These are phyloP conservation scores for Metschnikowia lochheadii DNA, from an alignment of 805 yeast species.

Conservation along the genomic window DNA sequence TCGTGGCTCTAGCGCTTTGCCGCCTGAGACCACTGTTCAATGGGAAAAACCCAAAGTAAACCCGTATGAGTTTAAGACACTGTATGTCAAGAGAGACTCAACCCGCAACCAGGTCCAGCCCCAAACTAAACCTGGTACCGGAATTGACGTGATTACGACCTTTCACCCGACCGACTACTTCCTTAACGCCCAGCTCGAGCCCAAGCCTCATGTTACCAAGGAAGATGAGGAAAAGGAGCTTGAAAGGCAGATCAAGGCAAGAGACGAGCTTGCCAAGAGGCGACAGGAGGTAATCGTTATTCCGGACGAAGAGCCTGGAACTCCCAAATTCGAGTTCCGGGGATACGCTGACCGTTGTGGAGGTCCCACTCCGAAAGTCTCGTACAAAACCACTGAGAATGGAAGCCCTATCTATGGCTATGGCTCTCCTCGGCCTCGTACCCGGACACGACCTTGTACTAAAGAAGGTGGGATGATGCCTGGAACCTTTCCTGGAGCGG, in stretches of 20 bases:
- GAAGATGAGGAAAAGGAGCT: neutral
- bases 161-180: neutral
- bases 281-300: neutral
- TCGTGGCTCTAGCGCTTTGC: neutral
- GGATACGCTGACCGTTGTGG: neutral
- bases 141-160: neutral
- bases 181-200: neutral
- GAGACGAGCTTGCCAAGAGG: neutral
- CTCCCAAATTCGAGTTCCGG: neutral
- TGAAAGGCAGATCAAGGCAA: neutral
- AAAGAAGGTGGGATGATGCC: neutral
- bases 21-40: neutral
- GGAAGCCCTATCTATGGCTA: conserved; percentile 1
- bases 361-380: neutral
- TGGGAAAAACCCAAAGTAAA: neutral
- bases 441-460: neutral
- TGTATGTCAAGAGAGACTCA: conserved; percentile 1
- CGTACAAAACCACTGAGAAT: neutral
- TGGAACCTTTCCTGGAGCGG: neutral
- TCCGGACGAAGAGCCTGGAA: neutral
- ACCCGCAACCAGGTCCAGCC: neutral
- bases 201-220: neutral
- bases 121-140: neutral
- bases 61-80: neutral
- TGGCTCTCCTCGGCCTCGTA: neutral